These are phyloP conservation scores for Aspergillus latus DNA, from an alignment of 2,329 filamentous ascomycete genomes.

Conservation along the genomic window DNA sequence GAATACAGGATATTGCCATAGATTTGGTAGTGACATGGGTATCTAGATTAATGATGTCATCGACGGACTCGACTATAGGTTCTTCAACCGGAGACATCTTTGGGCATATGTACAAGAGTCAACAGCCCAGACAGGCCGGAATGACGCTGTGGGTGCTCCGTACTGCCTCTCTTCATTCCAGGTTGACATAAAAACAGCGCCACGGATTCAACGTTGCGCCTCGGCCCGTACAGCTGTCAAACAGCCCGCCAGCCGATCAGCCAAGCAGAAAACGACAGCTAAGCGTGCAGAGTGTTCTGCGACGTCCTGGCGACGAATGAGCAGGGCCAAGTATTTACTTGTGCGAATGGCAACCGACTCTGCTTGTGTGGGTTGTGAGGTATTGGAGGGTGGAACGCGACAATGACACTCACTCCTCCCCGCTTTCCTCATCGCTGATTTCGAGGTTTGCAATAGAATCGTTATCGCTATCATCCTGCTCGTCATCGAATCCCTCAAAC, in stretches of 20 bases:
- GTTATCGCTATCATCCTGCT: constrained; percentile 45
- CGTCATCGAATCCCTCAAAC: constrained; percentile 40
- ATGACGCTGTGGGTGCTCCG: constrained; percentile 11
- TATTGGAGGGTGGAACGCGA: neutral
- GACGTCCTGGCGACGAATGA: neutral
- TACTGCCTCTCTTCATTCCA: constrained; percentile 10
- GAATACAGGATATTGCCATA: neutral
- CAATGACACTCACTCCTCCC: constrained; percentile 38
- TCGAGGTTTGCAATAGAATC: constrained; percentile 46
- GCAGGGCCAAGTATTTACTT: neutral
- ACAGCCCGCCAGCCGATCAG: constrained; percentile 3
- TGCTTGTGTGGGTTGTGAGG: constrained; percentile 1
- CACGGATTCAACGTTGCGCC: constrained; percentile 7
- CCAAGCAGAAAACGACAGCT: constrained; percentile 9
- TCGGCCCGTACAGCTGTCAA: constrained; percentile 10
- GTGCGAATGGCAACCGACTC: constrained; percentile 13
- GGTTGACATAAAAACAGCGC: constrained; percentile 7
- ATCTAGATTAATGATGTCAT: constrained; percentile 21
- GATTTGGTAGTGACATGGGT: constrained; percentile 18
- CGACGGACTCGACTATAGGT: constrained; percentile 3
- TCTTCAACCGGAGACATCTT: constrained; percentile 13
- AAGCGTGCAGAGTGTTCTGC: neutral
- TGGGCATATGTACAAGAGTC: neutral
- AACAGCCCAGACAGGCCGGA: constrained; percentile 6
- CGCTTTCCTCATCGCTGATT: constrained; percentile 43